Conservation (phyloP, 306 rosid genomes). For the Dryas drummondii region DNA sequence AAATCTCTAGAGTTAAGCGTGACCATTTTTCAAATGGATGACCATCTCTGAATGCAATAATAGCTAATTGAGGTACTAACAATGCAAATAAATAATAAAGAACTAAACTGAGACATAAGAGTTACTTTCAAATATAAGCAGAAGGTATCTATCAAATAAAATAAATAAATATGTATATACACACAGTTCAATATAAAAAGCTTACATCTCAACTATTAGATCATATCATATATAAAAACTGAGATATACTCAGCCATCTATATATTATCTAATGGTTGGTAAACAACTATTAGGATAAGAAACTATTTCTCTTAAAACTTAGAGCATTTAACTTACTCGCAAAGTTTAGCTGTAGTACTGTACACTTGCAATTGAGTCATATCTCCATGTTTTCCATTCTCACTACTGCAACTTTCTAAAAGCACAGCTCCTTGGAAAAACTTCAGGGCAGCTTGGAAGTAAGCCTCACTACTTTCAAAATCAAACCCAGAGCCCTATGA, state of each 20-base stretch:
- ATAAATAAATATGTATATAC: background rate
- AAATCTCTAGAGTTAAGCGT: slow-evolving; percentile 2
- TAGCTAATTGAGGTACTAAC: slow-evolving; percentile 12
- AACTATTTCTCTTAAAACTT: background rate
- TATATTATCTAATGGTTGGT: background rate
- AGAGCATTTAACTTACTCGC: slow-evolving; percentile 48
- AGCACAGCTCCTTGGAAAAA: slow-evolving; percentile 77
- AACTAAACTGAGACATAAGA: background rate
- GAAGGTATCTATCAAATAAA: background rate
- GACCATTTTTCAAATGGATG: background rate
- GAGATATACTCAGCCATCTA: background rate
- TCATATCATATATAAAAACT: background rate
- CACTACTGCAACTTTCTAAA: slow-evolving; percentile 52
- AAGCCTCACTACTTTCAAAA: slow-evolving; percentile 79
- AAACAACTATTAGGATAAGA: background rate
- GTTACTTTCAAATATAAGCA: background rate
- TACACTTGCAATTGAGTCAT: slow-evolving; percentile 58
- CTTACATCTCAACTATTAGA: background rate
- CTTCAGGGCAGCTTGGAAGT: slow-evolving; percentile 83
- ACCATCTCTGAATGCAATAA: slow-evolving; percentile 9
- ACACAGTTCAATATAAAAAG: background rate
- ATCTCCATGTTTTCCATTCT: slow-evolving; percentile 58
- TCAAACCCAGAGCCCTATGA: slow-evolving; percentile 60
- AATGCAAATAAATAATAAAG: background rate
- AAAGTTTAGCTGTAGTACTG: slow-evolving; percentile 65